A percentile compares a stretch with the other conserved stretches of the same genome.
phyloP scores from a whole-genome alignment of 345 rosid species.

The Rhodamnia argentea region DNA sequence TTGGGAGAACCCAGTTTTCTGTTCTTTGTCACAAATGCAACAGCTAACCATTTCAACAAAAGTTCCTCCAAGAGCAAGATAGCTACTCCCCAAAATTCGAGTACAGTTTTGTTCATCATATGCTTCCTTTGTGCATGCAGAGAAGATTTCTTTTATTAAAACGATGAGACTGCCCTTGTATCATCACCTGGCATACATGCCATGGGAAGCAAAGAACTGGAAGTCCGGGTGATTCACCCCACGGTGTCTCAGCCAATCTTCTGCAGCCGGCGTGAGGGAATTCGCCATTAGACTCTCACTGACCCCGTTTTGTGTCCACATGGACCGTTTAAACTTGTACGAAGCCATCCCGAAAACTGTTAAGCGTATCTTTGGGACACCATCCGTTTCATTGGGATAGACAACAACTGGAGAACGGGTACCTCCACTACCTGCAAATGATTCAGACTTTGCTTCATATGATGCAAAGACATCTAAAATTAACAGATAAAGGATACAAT shows the following conservation, averaged over 20 bases:
- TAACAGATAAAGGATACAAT: background rate
- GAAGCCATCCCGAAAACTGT: slow-evolving; percentile 74
- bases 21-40: background rate
- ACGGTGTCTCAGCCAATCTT: slow-evolving; percentile 44
- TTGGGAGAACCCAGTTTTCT: background rate
- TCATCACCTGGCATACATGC: slow-evolving; percentile 21
- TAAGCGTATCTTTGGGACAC: slow-evolving; percentile 30
- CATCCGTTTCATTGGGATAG: slow-evolving; percentile 17
- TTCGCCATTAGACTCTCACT: slow-evolving; percentile 31
- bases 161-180: background rate
- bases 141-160: background rate
- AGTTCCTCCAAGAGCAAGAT: background rate
- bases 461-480: background rate
- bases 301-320: slow-evolving; percentile 60
- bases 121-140: background rate
- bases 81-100: background rate
- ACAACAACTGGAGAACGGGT: slow-evolving; percentile 12
- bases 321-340: slow-evolving; percentile 67
- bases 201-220: slow-evolving; percentile 46
- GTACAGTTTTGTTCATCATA: background rate
- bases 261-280: slow-evolving; percentile 52
- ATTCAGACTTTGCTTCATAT: background rate
- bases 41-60: background rate
- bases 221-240: slow-evolving; percentile 80
- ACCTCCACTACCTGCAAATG: slow-evolving; percentile 14